A percentile compares a stretch with the other conserved stretches of the same genome.
These are phyloP conservation scores for Sphagnum tenellum DNA, from an alignment of 225 moss, liverwort and hornwort genomes.

Conservation along the genomic window DNA sequence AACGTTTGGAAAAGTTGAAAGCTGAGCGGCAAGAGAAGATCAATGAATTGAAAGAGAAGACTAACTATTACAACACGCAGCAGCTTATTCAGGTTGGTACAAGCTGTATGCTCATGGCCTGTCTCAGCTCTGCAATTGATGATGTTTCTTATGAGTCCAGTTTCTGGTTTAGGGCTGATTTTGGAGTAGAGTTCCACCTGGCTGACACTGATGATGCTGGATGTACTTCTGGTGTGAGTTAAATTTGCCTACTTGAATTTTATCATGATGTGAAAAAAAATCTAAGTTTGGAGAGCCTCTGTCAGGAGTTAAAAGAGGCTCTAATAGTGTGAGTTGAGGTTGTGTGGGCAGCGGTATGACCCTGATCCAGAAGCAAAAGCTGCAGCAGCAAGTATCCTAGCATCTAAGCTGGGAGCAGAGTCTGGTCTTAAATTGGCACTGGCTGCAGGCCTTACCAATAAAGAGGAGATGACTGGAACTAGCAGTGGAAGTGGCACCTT, in stretches of 20 bases:
- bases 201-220: no score
- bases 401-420: conserved; percentile 88
- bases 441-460: conserved; percentile 54
- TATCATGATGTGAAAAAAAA: no score
- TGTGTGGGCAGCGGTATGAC: conserved; percentile 73
- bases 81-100: conserved; percentile 80
- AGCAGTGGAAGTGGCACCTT: not conserved
- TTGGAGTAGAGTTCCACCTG: no score
- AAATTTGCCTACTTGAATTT: no score
- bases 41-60: conserved; percentile 96
- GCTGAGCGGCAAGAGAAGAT: conserved; percentile 89
- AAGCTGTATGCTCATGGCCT: no score
- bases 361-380: conserved; percentile 97
- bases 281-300: no score
- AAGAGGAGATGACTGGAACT: conserved; percentile 40
- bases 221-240: no score
- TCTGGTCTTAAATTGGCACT: conserved; percentile 86
- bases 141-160: no score
- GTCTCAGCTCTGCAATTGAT: no score
- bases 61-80: conserved; percentile 88
- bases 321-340: no score
- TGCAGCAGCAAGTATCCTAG: conserved; percentile 92
- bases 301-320: no score
- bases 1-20: conserved; percentile 69
- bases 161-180: no score